Conservation (phyloP, 2,329 filamentous ascomycete genomes). For the Ophiostoma perfectum region DNA sequence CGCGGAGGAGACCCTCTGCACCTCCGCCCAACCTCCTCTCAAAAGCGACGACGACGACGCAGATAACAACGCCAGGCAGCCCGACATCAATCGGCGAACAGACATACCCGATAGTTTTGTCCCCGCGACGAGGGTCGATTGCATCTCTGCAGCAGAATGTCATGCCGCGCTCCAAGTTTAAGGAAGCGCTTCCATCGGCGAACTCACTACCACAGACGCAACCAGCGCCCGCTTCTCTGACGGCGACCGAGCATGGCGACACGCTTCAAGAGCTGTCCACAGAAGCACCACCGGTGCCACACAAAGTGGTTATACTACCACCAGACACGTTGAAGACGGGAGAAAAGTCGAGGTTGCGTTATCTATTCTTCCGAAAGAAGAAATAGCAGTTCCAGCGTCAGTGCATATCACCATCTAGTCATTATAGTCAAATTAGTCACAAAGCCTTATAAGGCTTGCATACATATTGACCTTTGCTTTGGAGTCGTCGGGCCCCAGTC, state of each 20-base stretch:
- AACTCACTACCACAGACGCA: background rate
- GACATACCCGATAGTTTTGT: background rate
- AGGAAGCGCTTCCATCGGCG: background rate
- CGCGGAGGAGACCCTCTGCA: background rate
- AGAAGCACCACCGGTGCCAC: background rate
- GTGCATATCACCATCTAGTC: background rate
- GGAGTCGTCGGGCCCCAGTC: too few relatives aligned
- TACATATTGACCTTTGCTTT: too few relatives aligned
- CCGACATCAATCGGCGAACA: background rate
- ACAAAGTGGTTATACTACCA: background rate
- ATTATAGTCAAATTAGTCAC: too few relatives aligned
- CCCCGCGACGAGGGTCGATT: background rate
- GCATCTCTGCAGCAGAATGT: background rate
- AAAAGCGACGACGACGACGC: conserved; percentile 3
- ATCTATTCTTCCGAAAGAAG: background rate
- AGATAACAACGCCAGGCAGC: background rate
- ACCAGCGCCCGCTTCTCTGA: background rate
- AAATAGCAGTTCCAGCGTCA: background rate
- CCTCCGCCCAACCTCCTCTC: background rate
- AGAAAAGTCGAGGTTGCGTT: background rate
- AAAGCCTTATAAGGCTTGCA: too few relatives aligned
- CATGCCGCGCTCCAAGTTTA: background rate
- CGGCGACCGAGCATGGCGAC: background rate
- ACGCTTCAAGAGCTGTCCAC: background rate
- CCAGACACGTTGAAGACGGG: background rate